These are phyloP conservation scores for Pseudopediastrum boryanum DNA, from an alignment of 139 green algal species.

Conservation along the genomic window DNA sequence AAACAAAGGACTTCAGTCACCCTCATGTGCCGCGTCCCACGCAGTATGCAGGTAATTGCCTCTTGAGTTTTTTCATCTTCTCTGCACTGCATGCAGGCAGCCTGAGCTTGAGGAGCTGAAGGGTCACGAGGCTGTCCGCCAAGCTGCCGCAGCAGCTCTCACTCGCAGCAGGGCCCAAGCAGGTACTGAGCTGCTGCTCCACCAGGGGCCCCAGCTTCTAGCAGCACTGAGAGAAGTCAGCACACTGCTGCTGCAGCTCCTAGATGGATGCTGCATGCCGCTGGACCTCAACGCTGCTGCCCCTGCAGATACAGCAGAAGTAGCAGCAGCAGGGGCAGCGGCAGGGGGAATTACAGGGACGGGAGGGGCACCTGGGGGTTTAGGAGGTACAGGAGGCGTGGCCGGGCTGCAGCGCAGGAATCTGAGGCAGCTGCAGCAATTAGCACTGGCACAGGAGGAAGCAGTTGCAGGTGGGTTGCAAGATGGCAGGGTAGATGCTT, in stretches of 20 bases:
- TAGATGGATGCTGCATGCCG: slow-evolving; percentile 60
- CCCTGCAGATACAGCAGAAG: too few relatives aligned
- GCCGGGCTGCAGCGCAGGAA: slow-evolving; percentile 40
- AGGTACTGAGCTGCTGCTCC: neutral
- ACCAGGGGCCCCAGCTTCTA: neutral
- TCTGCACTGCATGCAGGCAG: slow-evolving; percentile 24
- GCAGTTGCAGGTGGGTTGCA: neutral
- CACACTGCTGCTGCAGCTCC: slow-evolving; percentile 44
- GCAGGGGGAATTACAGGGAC: too few relatives aligned
- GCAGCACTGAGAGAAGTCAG: neutral
- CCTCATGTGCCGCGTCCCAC: neutral
- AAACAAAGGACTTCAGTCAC: neutral
- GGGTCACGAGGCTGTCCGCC: slow-evolving; percentile 30
- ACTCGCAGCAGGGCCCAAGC: neutral
- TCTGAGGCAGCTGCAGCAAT: slow-evolving; percentile 47
- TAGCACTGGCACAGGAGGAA: slow-evolving; percentile 39
- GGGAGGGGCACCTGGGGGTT: slow-evolving; percentile 31
- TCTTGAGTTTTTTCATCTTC: too few relatives aligned
- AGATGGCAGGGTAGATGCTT: too few relatives aligned
- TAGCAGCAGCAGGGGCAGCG: too few relatives aligned
- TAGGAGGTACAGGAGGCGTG: slow-evolving; percentile 28
- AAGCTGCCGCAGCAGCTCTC: slow-evolving; percentile 30
- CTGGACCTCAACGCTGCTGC: too few relatives aligned
- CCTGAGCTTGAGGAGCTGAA: slow-evolving; percentile 40
- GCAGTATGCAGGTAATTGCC: too few relatives aligned